Base-by-base conservation (phyloP, 2,329 filamentous ascomycete species). In the Alternaria arbusti region DNA sequence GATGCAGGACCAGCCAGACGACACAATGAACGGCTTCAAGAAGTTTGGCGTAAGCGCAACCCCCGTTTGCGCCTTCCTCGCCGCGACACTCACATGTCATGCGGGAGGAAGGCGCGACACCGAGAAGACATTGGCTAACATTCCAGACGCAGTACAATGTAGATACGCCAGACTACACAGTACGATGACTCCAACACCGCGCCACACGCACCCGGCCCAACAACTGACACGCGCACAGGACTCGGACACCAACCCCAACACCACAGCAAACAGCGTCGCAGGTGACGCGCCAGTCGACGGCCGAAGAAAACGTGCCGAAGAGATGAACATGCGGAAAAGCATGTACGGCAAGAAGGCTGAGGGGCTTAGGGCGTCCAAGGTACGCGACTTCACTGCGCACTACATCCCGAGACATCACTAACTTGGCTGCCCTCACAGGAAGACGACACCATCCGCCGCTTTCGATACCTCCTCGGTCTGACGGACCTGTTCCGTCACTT, bases 401-500 rank as follows among this genome's bases (percentile, higher is more conserved):
- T 15, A n/a, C 52, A 26, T 8, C 6, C 6, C 11, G 32, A 13
- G 10, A 15, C 57, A 57, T 15, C 5, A 44, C 67, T 73, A 57
- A 73, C 62, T 47, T n/a, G 12, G 7, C n/a, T 36, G 10, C 55
- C 25, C 44, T 17, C 22, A 54, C 44, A 95, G 92, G 95, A 97
- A 83, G 93, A 97, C 85, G 95, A 98, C 76, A 96, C 93, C 1
- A 93, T 98, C 76, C 89, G 95, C 72, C 88, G 96, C 78, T 99
- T 99, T 79, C 90, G 94, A 68, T 99, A 99, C 79, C 87, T 99
- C 1, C 87, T 99, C 13, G 96, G 96, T 25, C 85, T 99, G 56
- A 99, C 96, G 15, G 96, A 99, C 76, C 86, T 99, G 20, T 99
- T 99, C 84, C 93, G 96, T 69, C 96, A 99, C 82, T 99, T 99